phyloP scores from a whole-genome alignment of 129 eudicot species.

The Oenanthe sinensis region DNA sequence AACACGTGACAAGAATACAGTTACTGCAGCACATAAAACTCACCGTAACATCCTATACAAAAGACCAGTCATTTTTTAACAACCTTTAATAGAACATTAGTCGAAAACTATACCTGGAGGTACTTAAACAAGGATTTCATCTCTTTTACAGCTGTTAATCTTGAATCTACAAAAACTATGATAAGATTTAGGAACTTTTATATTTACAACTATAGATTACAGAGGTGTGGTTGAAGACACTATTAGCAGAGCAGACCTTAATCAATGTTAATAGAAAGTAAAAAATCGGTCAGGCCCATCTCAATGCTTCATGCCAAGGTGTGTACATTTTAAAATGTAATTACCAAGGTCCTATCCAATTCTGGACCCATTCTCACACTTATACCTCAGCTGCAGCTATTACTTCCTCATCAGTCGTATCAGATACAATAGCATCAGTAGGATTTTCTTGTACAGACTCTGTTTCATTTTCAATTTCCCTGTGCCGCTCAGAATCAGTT shows the following conservation, averaged over 20 bases:
- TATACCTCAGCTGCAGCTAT: constrained; percentile 38
- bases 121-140: neutral
- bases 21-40: no score
- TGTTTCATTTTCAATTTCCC: constrained; percentile 18
- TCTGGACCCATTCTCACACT: constrained; percentile 11
- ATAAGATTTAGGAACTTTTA: neutral
- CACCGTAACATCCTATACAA: no score
- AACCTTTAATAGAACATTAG: neutral
- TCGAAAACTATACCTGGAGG: neutral
- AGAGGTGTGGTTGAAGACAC: constrained; percentile 6
- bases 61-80: no score
- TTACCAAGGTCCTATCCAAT: neutral
- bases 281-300: neutral
- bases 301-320: neutral
- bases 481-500: constrained; percentile 23
- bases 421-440: constrained; percentile 33
- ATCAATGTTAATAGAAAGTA: neutral
- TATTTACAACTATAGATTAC: constrained; percentile 9
- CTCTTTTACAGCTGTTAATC: neutral
- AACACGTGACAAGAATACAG: no score
- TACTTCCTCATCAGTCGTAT: constrained; percentile 56
- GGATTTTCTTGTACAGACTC: constrained; percentile 23
- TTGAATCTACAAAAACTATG: neutral
- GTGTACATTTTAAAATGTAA: neutral
- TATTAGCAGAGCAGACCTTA: neutral